Base-by-base conservation (phyloP, 1,284 basidiomycete genomes). In the Leucoagaricus sp. region DNA sequence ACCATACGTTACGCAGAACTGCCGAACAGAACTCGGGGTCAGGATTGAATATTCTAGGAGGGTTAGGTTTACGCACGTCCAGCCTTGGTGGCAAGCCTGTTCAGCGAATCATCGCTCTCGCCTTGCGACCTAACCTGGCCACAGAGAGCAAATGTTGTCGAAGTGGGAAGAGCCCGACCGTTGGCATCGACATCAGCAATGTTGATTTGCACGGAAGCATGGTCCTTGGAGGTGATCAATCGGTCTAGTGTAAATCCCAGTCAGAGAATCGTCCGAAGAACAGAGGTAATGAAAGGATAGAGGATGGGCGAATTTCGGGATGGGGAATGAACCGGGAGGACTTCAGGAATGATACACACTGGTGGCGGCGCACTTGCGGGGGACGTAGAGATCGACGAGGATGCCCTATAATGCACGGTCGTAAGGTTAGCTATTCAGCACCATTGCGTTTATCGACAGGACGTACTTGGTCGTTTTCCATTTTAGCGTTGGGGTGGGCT, bases 371-470 rank as follows among this genome's bases (percentile, higher is more conserved):
- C 97, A 99, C 81, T 99, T 98, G 84, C 96, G 94, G 75, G 96
- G 96, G 74, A 99, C 95, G 85, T 99, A 99, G 78, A 99, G 94
- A 85, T 99, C 96, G 73, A 99, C 96, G 75, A 99, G 96, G 75
- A 94, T 84, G 82, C 96, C 96, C 93, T 98, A 63, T 2, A 61
- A 31, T 55, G n/a, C 31, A 3, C 8, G 58, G 33, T 63, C 54
- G 17, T 29, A 3, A 7, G 58, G 33, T 63, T 7, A 61, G 55
- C 48, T 6, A 58, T 52, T 49, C n/a, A 38, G 56, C 33, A 42
- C 34, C 4, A 15, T 4, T 13, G 29, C 19, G 21, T 47, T 15
- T 4, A 28, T 13, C 13, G 55, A 31, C 17, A n/a, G 55, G 55
- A 61, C 68, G 59, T 69, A 87, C 87, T 76, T 86, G 82, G 70